phyloP scores from a whole-genome alignment of 2,329 filamentous ascomycete species.

The Didymella lethalis region DNA sequence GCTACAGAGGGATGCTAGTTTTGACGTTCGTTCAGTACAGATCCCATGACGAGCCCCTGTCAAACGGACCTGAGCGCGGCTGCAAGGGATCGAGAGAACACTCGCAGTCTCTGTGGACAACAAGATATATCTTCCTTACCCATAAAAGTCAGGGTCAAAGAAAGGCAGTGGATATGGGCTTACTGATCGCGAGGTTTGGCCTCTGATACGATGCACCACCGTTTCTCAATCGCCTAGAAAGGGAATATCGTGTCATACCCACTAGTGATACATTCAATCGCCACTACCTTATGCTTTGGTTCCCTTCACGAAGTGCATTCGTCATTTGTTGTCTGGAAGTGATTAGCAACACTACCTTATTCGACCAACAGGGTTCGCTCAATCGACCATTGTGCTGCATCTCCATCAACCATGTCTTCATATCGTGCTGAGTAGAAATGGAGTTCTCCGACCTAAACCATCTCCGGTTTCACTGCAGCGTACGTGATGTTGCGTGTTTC shows the following conservation, averaged over 20 bases:
- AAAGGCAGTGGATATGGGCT: neutral
- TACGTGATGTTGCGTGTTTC: neutral
- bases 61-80: constrained; percentile 22
- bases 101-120: neutral
- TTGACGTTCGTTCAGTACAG: constrained; percentile 27
- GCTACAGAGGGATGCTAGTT: constrained; percentile 27
- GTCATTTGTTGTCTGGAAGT: neutral
- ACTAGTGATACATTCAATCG: neutral
- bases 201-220: neutral
- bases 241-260: neutral
- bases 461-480: neutral
- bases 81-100: constrained; percentile 23
- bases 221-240: neutral
- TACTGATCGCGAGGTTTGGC: neutral
- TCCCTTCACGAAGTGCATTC: neutral
- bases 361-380: neutral
- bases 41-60: constrained; percentile 14
- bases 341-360: neutral
- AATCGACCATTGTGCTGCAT: neutral
- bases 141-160: neutral
- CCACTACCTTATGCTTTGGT: neutral
- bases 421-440: neutral
- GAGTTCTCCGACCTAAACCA: neutral
- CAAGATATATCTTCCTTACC: neutral
- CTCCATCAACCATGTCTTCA: neutral